phyloP scores from a whole-genome alignment of 352 stramenopile genomes.

The Phytophthora aleatoria region DNA sequence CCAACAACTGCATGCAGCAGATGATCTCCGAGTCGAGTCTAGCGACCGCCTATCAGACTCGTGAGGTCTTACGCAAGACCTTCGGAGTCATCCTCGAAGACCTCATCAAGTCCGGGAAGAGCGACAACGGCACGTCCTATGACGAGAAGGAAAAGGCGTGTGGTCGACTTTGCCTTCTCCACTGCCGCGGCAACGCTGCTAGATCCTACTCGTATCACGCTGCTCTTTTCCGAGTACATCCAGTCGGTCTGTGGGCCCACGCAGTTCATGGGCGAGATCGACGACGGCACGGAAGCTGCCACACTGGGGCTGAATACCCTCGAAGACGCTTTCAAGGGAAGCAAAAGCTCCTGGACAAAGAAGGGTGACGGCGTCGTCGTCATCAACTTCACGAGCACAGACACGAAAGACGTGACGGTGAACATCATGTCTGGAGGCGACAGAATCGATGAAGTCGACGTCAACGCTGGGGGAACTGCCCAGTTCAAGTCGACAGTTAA shows the following conservation, averaged over 20 bases:
- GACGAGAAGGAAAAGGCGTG: conserved; percentile 22
- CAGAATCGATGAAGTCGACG: conserved; percentile 23
- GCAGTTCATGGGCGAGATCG: conserved; percentile 56
- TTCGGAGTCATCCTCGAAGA: conserved; percentile 36
- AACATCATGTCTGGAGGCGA: conserved; percentile 39
- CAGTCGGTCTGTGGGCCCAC: conserved; percentile 56
- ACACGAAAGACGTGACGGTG: conserved; percentile 31
- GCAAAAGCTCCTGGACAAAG: conserved; percentile 29
- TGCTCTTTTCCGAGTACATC: conserved; percentile 57
- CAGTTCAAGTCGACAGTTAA: conserved; percentile 27
- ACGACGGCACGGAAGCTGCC: conserved; percentile 45
- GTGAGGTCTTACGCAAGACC: conserved; percentile 30
- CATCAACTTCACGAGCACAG: conserved; percentile 30
- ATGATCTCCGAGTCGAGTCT: conserved; percentile 29
- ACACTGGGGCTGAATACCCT: conserved; percentile 44
- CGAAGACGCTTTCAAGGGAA: conserved; percentile 24
- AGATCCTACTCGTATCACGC: conserved; percentile 52
- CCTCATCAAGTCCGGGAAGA: conserved; percentile 32
- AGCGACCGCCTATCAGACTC: conserved; percentile 26
- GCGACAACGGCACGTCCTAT: conserved; percentile 30
- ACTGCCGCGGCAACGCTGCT: conserved; percentile 24
- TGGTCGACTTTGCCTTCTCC: conserved; percentile 27
- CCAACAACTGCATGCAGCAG: conserved; percentile 43
- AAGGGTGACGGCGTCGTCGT: conserved; percentile 28
- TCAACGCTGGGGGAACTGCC: conserved; percentile 21